Evolutionary conservation across 495 filamentous ascomycete species (phyloP).

Genomic region (Penicillium odoratum): DNA sequence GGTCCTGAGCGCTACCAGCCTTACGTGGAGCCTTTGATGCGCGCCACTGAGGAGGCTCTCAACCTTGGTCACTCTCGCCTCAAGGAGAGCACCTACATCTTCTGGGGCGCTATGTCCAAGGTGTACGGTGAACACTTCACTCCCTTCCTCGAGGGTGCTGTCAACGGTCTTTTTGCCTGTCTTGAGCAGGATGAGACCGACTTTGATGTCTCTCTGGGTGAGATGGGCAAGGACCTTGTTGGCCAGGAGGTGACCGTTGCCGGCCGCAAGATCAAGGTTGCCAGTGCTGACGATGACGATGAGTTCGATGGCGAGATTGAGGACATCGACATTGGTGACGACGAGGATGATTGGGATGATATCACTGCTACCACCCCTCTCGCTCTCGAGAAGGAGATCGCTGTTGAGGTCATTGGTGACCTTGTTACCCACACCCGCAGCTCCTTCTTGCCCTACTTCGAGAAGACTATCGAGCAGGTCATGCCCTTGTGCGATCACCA

Average conservation of each 20-base stretch:
- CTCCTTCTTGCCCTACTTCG: constrained; percentile 80
- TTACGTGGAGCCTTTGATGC: constrained; percentile 86
- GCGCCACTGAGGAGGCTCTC: constrained; percentile 86
- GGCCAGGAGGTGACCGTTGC: constrained; percentile 73
- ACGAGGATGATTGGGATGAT: constrained; percentile 84
- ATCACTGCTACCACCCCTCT: constrained; percentile 77
- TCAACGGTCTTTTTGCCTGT: constrained; percentile 80
- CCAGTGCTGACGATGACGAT: constrained; percentile 57
- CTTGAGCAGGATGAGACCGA: constrained; percentile 89
- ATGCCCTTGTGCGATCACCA: constrained; percentile 78
- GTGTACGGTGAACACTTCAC: constrained; percentile 90
- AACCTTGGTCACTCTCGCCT: constrained; percentile 87
- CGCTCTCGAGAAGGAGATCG: constrained; percentile 95
- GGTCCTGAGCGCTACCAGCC: constrained; percentile 83
- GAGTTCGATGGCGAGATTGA: constrained; percentile 57
- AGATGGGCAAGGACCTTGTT: constrained; percentile 73
- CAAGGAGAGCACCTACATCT: constrained; percentile 92
- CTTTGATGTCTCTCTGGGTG: constrained; percentile 74
- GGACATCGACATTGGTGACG: constrained; percentile 68
- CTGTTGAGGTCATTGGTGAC: constrained; percentile 90
- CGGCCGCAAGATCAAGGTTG: constrained; percentile 83
- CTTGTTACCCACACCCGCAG: constrained; percentile 80
- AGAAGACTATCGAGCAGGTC: constrained; percentile 83
- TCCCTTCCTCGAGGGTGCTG: constrained; percentile 80
- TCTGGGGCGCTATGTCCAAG: constrained; percentile 92